These are phyloP conservation scores for Papiliotrema flavescens DNA, from an alignment of 1,284 basidiomycete species.

Conservation along the genomic window DNA sequence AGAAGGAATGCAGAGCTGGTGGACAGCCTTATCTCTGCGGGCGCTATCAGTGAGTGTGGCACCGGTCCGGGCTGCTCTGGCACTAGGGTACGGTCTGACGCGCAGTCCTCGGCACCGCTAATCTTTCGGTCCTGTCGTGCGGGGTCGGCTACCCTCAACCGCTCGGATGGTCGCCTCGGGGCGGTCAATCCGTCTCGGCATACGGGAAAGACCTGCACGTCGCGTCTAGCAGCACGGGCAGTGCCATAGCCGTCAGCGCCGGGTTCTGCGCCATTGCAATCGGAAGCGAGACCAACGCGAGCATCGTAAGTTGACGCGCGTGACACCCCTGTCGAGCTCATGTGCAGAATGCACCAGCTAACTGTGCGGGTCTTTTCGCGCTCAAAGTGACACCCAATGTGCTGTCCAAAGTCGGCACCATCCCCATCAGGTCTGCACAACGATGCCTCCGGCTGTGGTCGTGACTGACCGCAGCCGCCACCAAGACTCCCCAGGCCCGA, in stretches of 20 bases:
- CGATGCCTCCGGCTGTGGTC: not conserved
- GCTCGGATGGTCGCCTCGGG: slow-evolving; percentile 8
- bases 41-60: slow-evolving; percentile 7
- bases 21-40: slow-evolving; percentile 2
- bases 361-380: not conserved
- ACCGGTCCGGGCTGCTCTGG: not conserved
- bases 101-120: slow-evolving; percentile 7
- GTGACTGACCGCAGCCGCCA: slow-evolving; percentile 3
- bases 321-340: not conserved
- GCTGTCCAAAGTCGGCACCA: slow-evolving; percentile 16
- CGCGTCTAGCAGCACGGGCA: slow-evolving; percentile 2
- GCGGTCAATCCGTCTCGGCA: not conserved
- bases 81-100: not conserved
- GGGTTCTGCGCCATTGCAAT: slow-evolving; percentile 3
- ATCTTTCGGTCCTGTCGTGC: not conserved
- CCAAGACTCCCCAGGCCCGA: slow-evolving; percentile 29
- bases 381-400: not conserved
- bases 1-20: slow-evolving; percentile 1
- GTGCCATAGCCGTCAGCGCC: slow-evolving; percentile 5
- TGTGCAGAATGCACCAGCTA: slow-evolving; percentile 5
- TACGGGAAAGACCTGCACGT: not conserved
- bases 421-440: slow-evolving; percentile 18
- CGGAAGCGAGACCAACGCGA: slow-evolving; percentile 4
- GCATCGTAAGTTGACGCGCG: slow-evolving; percentile 1
- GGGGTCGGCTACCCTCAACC: not conserved